Evolutionary conservation across 371 early-diverging fungal species (phyloP), one percentile per base, ranked within the genome.

Genomic region (Mortierella polycephala): DNA sequence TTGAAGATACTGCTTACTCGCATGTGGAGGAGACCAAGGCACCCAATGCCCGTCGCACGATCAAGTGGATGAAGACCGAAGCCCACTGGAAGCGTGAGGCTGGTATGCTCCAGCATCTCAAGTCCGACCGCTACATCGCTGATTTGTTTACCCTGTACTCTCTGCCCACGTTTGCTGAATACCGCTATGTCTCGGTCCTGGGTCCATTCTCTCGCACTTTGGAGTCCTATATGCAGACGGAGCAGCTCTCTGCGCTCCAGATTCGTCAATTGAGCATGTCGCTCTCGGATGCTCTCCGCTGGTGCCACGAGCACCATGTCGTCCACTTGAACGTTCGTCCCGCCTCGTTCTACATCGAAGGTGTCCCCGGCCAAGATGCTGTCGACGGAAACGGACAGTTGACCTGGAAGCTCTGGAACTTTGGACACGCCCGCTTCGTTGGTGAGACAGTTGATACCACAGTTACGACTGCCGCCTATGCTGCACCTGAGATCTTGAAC

Each of bases 41-140:
- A n/a, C n/a, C n/a, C n/a, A n/a, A n/a, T n/a, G n/a, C n/a, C n/a
- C n/a, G n/a, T n/a, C n/a, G n/a, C n/a, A n/a, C n/a, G n/a, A n/a
- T n/a, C n/a, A 50, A 59, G 18, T 77, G 77, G 77, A 77, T 77
- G 77, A 71, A 64, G 65, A 69, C 67, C 47, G 77, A 71, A 52
- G 37, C 23, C 58, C 72, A 71, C 45, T 77, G 77, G 77, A 77
- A 77, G 68, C 77, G 77, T 46, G 77, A 77, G 57, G 77, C 77
- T 12, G 77, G 72, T 18, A 77, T 77, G 72, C 49, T 77, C 39
- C 72, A 77, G 62, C 69, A 77, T 23, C 47, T 77, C 51, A 42
- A 57, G 10, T 71, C 77, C 0, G 77, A 77, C 7, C n/a, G n/a
- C 40, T 56, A 71, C 54, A 68, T 65, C 52, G 77, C 62, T 4